Evolutionary conservation across 2,329 filamentous ascomycete species (phyloP).

Genomic region (Plectosphaerella plurivora): DNA sequence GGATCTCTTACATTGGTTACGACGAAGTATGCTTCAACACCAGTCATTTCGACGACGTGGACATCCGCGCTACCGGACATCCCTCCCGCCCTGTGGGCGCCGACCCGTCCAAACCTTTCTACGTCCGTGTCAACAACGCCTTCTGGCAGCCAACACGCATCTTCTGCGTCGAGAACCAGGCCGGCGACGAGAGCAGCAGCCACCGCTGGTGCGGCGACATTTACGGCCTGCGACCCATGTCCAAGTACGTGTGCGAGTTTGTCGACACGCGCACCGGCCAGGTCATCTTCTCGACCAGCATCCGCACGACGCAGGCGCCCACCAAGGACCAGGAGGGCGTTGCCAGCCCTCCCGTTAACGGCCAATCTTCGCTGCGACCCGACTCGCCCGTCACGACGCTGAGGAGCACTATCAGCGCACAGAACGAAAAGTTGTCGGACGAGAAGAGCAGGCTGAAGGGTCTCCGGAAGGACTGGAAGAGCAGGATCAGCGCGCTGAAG

Average conservation of each 20-base stretch:
- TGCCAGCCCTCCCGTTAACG: slow-evolving; percentile 26
- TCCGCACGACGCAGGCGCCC: slow-evolving; percentile 58
- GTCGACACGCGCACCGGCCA: slow-evolving; percentile 62
- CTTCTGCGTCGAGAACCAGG: slow-evolving; percentile 38
- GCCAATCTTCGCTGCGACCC: slow-evolving; percentile 61
- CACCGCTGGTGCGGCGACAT: slow-evolving; percentile 67
- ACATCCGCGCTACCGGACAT: slow-evolving; percentile 20
- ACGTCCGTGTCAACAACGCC: slow-evolving; percentile 72
- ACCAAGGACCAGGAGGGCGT: slow-evolving; percentile 32
- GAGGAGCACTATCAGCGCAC: slow-evolving; percentile 68
- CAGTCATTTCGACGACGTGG: slow-evolving; percentile 54
- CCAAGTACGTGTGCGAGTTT: slow-evolving; percentile 76
- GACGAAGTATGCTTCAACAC: slow-evolving; percentile 76
- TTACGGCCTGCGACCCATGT: slow-evolving; percentile 65
- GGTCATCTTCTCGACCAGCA: slow-evolving; percentile 66
- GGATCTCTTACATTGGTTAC: slow-evolving; percentile 75
- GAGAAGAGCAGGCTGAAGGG: slow-evolving; percentile 66
- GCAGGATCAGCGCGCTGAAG: slow-evolving; percentile 59
- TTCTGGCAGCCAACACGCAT: slow-evolving; percentile 77
- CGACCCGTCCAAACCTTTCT: slow-evolving; percentile 71
- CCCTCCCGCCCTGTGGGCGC: slow-evolving; percentile 42
- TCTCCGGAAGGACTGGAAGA: slow-evolving; percentile 70
- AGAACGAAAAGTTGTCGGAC: slow-evolving; percentile 66
- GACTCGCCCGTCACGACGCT: slow-evolving; percentile 75
- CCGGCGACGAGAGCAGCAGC: slow-evolving; percentile 26